These are phyloP conservation scores for Aspergillus hortae DNA, from an alignment of 2,329 filamentous ascomycete genomes.

Conservation along the genomic window DNA sequence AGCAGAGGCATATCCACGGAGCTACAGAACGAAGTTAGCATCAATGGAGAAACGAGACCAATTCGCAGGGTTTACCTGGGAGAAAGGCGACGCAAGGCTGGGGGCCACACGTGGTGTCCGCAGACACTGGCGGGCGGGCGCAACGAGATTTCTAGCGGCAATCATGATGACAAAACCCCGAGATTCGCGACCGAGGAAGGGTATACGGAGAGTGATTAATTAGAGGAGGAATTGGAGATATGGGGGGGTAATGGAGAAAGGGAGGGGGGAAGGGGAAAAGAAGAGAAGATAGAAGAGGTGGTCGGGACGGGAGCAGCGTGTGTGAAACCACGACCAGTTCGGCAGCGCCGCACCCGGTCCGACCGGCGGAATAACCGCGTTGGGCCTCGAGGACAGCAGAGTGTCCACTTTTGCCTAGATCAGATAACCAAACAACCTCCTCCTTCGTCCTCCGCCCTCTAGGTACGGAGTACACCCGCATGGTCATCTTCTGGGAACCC, in stretches of 20 bases:
- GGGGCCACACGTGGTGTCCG: constrained; percentile 56
- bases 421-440: constrained; percentile 14
- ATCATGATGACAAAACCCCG: constrained; percentile 63
- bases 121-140: constrained; percentile 75
- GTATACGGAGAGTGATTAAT: constrained; percentile 1
- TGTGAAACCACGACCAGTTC: constrained; percentile 16
- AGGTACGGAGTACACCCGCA: neutral
- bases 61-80: constrained; percentile 53
- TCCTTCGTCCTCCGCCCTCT: neutral
- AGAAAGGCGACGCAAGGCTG: constrained; percentile 46
- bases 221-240: constrained; percentile 11
- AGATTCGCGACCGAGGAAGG: constrained; percentile 11
- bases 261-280: constrained; percentile 16
- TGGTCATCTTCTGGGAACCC: neutral
- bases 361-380: constrained; percentile 14
- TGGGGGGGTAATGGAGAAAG: constrained; percentile 12
- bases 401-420: constrained; percentile 11
- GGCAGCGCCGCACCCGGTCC: constrained; percentile 21
- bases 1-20: constrained; percentile 58
- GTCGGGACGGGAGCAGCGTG: constrained; percentile 15
- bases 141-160: constrained; percentile 72
- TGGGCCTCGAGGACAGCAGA: constrained; percentile 12
- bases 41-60: neutral
- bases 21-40: constrained; percentile 34
- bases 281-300: constrained; percentile 25